Evolutionary conservation across 1,284 basidiomycete species (phyloP).

Genomic region (Leccinum ambiguum): DNA sequence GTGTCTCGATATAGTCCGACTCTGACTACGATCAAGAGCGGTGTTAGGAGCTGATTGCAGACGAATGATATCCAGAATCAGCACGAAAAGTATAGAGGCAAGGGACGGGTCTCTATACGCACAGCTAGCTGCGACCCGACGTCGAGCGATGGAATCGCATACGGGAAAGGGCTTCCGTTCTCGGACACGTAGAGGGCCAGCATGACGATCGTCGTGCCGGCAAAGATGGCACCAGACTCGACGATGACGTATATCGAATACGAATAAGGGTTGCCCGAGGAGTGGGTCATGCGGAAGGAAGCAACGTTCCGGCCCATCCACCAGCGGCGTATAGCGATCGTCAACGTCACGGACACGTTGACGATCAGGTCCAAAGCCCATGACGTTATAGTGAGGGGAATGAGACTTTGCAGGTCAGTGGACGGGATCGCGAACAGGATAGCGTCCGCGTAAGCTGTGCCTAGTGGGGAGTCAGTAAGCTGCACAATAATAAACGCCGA

Average conservation of each 20-base stretch:
- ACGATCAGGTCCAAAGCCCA: slow-evolving; percentile 19
- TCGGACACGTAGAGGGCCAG: slow-evolving; percentile 17
- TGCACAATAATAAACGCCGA: background rate
- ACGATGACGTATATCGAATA: slow-evolving; percentile 19
- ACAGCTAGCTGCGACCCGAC: slow-evolving; percentile 20
- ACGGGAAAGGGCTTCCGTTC: slow-evolving; percentile 16
- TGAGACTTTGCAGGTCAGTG: slow-evolving; percentile 10
- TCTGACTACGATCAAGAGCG: slow-evolving; percentile 20
- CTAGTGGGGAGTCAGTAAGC: slow-evolving; percentile 9
- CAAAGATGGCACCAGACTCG: slow-evolving; percentile 19
- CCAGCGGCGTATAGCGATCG: slow-evolving; percentile 20
- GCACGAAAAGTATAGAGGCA: background rate
- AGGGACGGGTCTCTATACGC: slow-evolving; percentile 4
- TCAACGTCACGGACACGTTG: slow-evolving; percentile 19
- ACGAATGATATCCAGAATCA: background rate
- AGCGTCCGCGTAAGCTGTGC: slow-evolving; percentile 14
- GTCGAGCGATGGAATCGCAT: slow-evolving; percentile 18
- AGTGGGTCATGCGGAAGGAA: slow-evolving; percentile 7
- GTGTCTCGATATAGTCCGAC: slow-evolving; percentile 13
- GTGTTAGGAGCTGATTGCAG: slow-evolving; percentile 15
- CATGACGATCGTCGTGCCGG: slow-evolving; percentile 17
- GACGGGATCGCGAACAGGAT: slow-evolving; percentile 15
- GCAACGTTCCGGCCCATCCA: slow-evolving; percentile 17
- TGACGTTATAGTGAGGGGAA: slow-evolving; percentile 15
- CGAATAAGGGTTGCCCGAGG: slow-evolving; percentile 14